Evolutionary conservation across 2,329 filamentous ascomycete species (phyloP), one percentile per base, ranked within the genome.

Genomic region (Aspergillus calidoustus): DNA sequence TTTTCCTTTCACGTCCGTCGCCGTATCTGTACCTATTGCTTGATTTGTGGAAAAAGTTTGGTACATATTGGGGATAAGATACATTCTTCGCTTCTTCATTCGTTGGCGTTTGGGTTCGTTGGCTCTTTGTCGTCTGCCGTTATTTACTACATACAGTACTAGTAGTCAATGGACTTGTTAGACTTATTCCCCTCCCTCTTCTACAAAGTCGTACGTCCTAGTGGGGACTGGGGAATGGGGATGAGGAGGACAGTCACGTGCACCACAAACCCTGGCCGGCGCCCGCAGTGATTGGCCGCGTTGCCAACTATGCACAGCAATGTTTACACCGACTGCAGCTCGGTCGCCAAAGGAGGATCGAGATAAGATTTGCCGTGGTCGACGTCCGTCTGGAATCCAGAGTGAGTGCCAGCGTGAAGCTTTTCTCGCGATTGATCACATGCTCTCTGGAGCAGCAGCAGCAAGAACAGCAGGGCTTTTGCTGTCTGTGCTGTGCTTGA

Each of bases 31-130:
- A 57, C 25, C 54, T 41, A 41, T 15, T 5, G 17, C 38, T 19
- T 11, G 22, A 44, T 43, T 30, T 41, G 30, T 9, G 17, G n/a
- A 47, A 61, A 61, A 61, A 61, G 54, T 58, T 61, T 50, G 34
- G 54, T 57, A 57, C 54, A 50, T 57, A 57, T 50, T 54, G 52
- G 52, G 52, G 38, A 54, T 54, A 44, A 41, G 30, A 7, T 22
- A 52, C 50, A 52, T 38, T 46, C 41, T 28, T 54, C 52, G 13
- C 5, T 38, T 46, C 41, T 28, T 54, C 52, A 41, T 15, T 41
- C 34, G 13, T 41, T 50, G 52, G 52, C 52, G 52, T 54, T 54
- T 50, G 25, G 25, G 8, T 17, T 54, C 30, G 25, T 13, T 41
- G 34, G 34, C 34, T 41, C 34, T 41, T 41, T 41, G 34, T 41